A percentile compares a stretch with the other conserved stretches of the same genome.
phyloP scores from a whole-genome alignment of 1,284 basidiomycete genomes.

The Malassezia sp. region DNA sequence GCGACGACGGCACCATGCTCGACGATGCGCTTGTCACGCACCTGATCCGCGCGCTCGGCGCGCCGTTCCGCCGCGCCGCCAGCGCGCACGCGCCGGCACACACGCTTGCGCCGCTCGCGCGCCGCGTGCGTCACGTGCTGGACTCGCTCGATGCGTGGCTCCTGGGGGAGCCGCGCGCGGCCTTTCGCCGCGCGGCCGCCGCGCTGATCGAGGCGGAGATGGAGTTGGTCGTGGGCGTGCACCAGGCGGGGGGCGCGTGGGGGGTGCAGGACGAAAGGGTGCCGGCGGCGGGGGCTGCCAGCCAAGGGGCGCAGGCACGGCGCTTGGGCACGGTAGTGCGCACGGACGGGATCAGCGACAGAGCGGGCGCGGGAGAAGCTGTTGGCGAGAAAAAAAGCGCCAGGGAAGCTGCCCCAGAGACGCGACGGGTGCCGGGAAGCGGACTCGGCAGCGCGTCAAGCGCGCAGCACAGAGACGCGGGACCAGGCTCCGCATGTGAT shows the following conservation, averaged over 20 bases:
- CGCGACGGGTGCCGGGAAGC: too few relatives aligned
- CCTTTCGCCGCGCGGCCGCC: neutral
- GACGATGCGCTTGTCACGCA: constrained; percentile 7
- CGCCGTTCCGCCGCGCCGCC: constrained; percentile 1
- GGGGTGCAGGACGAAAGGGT: too few relatives aligned
- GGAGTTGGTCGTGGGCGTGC: neutral
- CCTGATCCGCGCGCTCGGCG: constrained; percentile 3
- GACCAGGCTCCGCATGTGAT: too few relatives aligned
- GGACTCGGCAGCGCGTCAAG: too few relatives aligned
- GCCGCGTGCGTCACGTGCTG: constrained; percentile 1
- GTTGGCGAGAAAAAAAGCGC: too few relatives aligned
- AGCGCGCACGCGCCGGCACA: neutral
- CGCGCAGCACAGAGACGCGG: too few relatives aligned
- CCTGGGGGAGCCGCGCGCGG: neutral
- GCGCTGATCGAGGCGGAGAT: constrained; percentile 9
- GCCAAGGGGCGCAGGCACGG: too few relatives aligned
- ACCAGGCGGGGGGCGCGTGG: neutral
- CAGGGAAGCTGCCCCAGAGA: too few relatives aligned
- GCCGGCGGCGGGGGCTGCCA: too few relatives aligned
- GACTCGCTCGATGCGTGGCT: constrained; percentile 3
- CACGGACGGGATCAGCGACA: neutral
- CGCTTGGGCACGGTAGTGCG: too few relatives aligned
- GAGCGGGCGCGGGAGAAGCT: too few relatives aligned
- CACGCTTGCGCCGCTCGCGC: neutral
- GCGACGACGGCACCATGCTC: neutral